Percentiles rank a stretch among this genome's conserved stretches.
Conservation (phyloP, 257 asterid genomes). For the Paulownia fortunei region DNA sequence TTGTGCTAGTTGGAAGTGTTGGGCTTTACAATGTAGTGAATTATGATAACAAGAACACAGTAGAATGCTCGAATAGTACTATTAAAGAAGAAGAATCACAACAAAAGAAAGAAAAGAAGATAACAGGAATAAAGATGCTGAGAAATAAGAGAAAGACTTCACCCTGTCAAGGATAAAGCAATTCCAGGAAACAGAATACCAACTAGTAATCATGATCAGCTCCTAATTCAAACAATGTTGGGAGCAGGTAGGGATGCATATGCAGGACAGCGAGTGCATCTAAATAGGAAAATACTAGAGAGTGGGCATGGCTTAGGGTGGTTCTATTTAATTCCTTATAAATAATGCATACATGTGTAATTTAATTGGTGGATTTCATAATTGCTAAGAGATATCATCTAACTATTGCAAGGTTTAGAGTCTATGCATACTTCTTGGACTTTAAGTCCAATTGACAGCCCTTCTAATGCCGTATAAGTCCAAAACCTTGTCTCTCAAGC, state of each 20-base stretch:
- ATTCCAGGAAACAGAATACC: neutral
- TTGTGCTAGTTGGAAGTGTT: neutral
- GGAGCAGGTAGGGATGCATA: neutral
- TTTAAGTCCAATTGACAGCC: no score
- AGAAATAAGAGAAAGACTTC: neutral
- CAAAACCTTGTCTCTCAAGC: no score
- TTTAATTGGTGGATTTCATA: neutral
- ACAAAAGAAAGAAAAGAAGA: neutral
- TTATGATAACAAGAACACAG: neutral
- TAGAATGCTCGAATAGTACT: neutral
- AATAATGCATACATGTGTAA: neutral
- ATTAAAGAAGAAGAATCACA: neutral
- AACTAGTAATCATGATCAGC: neutral
- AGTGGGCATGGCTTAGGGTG: neutral
- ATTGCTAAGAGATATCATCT: neutral
- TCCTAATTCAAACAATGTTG: neutral
- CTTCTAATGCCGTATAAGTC: no score
- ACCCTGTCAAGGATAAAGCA: neutral
- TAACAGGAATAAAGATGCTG: neutral
- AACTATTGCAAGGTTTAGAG: neutral
- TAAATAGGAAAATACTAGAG: neutral
- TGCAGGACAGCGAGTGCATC: neutral
- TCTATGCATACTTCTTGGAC: neutral
- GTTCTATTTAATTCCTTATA: neutral
- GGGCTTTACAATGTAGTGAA: neutral